Conservation (phyloP, 352 stramenopile genomes). For the Pythium vanterpoolii region DNA sequence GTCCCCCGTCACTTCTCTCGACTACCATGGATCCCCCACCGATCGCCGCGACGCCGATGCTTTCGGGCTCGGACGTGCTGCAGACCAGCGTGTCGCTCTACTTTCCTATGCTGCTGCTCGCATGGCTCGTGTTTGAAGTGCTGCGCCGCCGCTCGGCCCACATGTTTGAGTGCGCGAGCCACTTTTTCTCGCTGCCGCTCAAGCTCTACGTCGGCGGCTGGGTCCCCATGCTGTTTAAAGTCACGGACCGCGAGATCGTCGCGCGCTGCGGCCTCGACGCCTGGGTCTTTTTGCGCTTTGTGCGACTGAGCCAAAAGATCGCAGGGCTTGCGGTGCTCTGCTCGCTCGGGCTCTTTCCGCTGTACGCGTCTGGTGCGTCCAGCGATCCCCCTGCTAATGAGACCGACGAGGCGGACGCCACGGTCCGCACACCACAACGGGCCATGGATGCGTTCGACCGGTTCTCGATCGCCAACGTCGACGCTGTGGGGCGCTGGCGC, state of each 20-base stretch:
- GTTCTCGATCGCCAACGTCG: constrained; percentile 69
- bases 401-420: constrained; percentile 27
- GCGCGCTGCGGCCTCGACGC: constrained; percentile 63
- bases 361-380: constrained; percentile 47
- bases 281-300: constrained; percentile 74
- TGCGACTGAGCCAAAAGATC: constrained; percentile 67
- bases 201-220: constrained; percentile 28
- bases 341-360: constrained; percentile 64
- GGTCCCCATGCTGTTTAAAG: constrained; percentile 57
- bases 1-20: too few relatives aligned
- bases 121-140: constrained; percentile 58
- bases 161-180: constrained; percentile 50
- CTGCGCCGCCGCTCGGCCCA: constrained; percentile 39
- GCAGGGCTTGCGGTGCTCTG: constrained; percentile 46
- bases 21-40: not conserved
- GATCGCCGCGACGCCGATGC: not conserved
- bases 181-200: constrained; percentile 27
- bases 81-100: constrained; percentile 60
- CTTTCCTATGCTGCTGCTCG: constrained; percentile 53
- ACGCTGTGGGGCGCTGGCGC: constrained; percentile 46
- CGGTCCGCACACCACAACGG: constrained; percentile 14
- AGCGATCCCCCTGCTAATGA: constrained; percentile 25
- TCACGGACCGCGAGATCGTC: constrained; percentile 56
- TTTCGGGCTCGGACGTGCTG: constrained; percentile 36
- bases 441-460: constrained; percentile 57